Evolutionary conservation across 495 filamentous ascomycete species (phyloP), one percentile per base, ranked within the genome.

Genomic region (Penicillium antarcticum): DNA sequence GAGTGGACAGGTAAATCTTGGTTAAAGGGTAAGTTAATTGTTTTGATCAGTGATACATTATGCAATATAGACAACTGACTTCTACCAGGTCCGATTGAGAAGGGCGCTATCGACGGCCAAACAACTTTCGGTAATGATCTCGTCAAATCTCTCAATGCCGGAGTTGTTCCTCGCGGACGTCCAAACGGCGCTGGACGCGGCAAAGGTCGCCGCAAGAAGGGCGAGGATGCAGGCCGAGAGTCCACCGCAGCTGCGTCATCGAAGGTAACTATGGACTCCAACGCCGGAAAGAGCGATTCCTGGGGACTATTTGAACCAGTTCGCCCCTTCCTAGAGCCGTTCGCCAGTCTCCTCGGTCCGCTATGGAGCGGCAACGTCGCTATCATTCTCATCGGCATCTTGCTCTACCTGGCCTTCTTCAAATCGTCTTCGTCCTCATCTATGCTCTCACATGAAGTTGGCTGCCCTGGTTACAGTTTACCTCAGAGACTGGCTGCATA

Each of bases 1-100:
- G 94, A 97, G 62, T 99, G 94, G 94, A 83, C 87, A 0, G 92
- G 94, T 47, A 99, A 99, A 77, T 96, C 90, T 72, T 99, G 95
- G 94, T 66, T 97, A 34, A 97, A 96, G 75, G 89, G 92, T 96
- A 80, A 62, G 73, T 53, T 52, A 10, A 29, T 1, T 10, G 8
- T 29, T 1, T 13, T 23, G 3, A 14, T 32, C 45, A 12, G 9
- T 33, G 39, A 48, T 14, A 41, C 4, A 31, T 49, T 12, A 8
- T 7, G 29, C 12, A 12, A 6, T 29, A 42, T 12, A 16, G 48
- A 29, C 33, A 24, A 32, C 62, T 70, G 53, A 73, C 45, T 5
- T 21, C 32, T 76, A 40, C 39, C 56, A 87, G 92, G 88, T 45
- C 88, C 94, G 18, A 98, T 98, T 60, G 94, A 98, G 67, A 96